Evolutionary conservation across 2,329 filamentous ascomycete genomes (phyloP).

Genomic region (Venturia aucupariae): DNA sequence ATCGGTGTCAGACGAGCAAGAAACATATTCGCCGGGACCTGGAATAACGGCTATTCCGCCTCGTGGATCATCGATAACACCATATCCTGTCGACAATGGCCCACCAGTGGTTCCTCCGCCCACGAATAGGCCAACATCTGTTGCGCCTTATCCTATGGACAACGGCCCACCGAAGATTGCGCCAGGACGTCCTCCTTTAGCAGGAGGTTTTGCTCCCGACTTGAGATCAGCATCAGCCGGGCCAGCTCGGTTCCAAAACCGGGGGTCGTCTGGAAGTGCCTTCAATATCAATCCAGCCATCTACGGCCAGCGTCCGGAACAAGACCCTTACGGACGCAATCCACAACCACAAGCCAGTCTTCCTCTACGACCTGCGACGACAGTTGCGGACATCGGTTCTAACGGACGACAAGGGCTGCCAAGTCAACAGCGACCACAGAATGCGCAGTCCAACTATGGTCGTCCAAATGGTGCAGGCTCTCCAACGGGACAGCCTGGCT

Average conservation of each 20-base stretch:
- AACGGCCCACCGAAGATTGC: constrained; percentile 41
- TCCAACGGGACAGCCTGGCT: neutral
- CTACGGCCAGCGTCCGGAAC: constrained; percentile 24
- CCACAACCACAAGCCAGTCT: neutral
- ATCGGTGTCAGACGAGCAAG: constrained; percentile 26
- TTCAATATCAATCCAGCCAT: constrained; percentile 42
- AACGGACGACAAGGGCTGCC: neutral
- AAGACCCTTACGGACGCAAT: neutral
- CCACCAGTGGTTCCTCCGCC: constrained; percentile 43
- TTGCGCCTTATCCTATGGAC: constrained; percentile 63
- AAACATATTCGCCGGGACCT: constrained; percentile 17
- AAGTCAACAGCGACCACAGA: neutral
- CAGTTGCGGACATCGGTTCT: constrained; percentile 1
- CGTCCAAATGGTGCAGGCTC: neutral
- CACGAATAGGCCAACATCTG: constrained; percentile 40
- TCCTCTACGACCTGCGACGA: constrained; percentile 11
- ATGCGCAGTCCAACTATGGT: neutral
- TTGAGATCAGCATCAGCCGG: constrained; percentile 38
- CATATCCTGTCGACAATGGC: constrained; percentile 36
- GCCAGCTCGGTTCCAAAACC: constrained; percentile 46
- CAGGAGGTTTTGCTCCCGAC: constrained; percentile 33
- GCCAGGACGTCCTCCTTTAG: constrained; percentile 19
- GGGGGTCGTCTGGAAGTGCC: constrained; percentile 35
- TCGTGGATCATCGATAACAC: constrained; percentile 29
- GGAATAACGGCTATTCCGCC: constrained; percentile 22